Conservation (phyloP, 176 grass and related monocot species). For the Lolium perenne region DNA sequence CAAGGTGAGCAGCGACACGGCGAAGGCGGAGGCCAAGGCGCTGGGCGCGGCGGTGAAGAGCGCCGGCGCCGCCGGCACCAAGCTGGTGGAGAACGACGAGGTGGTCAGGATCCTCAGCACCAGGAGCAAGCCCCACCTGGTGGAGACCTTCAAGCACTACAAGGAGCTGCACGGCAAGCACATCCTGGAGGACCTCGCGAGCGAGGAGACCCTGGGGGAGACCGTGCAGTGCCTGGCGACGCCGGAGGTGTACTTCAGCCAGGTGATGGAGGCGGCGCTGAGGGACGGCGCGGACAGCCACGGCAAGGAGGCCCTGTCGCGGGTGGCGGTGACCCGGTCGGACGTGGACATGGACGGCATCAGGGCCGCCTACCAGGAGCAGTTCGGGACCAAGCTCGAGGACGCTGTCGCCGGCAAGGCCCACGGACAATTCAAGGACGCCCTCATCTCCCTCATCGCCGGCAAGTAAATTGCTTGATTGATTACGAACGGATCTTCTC, state of each 20-base stretch:
- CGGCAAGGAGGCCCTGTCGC: slow-evolving; percentile 63
- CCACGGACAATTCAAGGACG: slow-evolving; percentile 77
- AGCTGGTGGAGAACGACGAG: slow-evolving; percentile 64
- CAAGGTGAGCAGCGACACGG: slow-evolving; percentile 57
- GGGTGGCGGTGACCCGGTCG: slow-evolving; percentile 76
- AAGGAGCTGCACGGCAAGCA: slow-evolving; percentile 57
- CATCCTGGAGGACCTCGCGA: slow-evolving; percentile 59
- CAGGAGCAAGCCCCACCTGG: slow-evolving; percentile 82
- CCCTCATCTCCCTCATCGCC: slow-evolving; percentile 73
- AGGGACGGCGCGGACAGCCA: slow-evolving; percentile 57
- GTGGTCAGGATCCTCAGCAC: slow-evolving; percentile 81
- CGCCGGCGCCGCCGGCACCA: slow-evolving; percentile 28
- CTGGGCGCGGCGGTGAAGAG: slow-evolving; percentile 60
- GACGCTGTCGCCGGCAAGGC: slow-evolving; percentile 63
- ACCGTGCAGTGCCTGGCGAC: slow-evolving; percentile 72
- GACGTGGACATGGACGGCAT: slow-evolving; percentile 82
- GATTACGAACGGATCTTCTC: not conserved
- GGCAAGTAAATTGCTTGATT: slow-evolving; percentile 17
- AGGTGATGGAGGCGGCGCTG: slow-evolving; percentile 63
- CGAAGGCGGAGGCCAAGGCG: slow-evolving; percentile 71
- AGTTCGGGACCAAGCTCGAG: slow-evolving; percentile 64
- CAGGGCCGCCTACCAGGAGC: slow-evolving; percentile 52
- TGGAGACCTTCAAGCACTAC: slow-evolving; percentile 74
- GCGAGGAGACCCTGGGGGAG: slow-evolving; percentile 52
- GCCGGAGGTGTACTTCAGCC: slow-evolving; percentile 79